These are phyloP conservation scores for Ceratopteris richardii DNA, from an alignment of 75 land plant genomes.

Conservation along the genomic window DNA sequence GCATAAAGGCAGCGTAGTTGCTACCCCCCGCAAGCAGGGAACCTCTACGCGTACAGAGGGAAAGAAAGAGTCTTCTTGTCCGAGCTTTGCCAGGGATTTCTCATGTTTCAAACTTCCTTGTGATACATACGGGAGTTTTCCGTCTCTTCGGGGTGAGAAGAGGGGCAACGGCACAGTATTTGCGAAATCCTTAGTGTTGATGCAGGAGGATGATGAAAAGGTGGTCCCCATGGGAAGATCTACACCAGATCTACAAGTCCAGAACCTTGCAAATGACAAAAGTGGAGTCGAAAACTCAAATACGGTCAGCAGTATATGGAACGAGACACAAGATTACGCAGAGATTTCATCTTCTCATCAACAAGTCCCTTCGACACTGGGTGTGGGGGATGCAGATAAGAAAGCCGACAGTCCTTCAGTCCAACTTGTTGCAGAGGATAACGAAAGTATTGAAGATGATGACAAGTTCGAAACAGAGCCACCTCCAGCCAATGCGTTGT, in stretches of 20 bases:
- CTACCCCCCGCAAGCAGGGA: too few species aligned
- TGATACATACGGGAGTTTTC: constrained; percentile 10
- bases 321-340: too few species aligned
- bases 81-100: constrained; percentile 46
- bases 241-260: too few species aligned
- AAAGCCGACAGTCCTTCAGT: too few species aligned
- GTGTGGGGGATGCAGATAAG: too few species aligned
- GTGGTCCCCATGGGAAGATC: constrained; percentile 26
- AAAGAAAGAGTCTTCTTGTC: not conserved
- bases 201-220: constrained; percentile 38
- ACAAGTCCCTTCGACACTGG: too few species aligned
- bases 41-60: not conserved
- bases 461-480: constrained; percentile 27
- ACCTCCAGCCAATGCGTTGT: constrained; percentile 65
- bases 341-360: too few species aligned
- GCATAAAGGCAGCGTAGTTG: not conserved
- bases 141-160: not conserved
- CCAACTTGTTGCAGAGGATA: too few species aligned
- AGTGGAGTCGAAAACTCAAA: too few species aligned
- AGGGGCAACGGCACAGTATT: constrained; percentile 34
- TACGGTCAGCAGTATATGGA: too few species aligned
- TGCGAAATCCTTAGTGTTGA: constrained; percentile 51
- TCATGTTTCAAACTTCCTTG: constrained; percentile 55
- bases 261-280: too few species aligned
- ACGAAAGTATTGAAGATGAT: not conserved